Conservation (phyloP, 208 protist species). For the Acanthamoeba castellanii region DNA sequence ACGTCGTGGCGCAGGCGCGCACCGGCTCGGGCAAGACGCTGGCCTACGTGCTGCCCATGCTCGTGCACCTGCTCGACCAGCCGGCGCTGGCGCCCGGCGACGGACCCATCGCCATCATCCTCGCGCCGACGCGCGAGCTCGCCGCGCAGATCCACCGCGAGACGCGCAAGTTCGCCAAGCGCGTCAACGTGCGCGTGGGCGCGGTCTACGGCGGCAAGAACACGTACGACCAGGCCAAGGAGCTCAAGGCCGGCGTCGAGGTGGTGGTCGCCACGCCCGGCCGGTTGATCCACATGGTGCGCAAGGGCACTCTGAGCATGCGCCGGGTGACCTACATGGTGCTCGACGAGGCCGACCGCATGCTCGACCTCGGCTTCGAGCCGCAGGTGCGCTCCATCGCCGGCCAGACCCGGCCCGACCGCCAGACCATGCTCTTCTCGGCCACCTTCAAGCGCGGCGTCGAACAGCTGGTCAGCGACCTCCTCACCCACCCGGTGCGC, state of each 20-base stretch:
- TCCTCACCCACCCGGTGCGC: conserved; percentile 76
- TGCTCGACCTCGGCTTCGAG: conserved; percentile 78
- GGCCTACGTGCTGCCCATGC: conserved; percentile 91
- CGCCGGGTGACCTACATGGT: conserved; percentile 80
- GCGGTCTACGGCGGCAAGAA: conserved; percentile 87
- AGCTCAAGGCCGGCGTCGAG: conserved; percentile 73
- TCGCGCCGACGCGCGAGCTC: conserved; percentile 94
- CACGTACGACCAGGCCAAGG: conserved; percentile 85
- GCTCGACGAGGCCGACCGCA: conserved; percentile 87
- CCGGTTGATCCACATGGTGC: conserved; percentile 84
- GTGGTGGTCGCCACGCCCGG: conserved; percentile 84
- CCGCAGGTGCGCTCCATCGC: conserved; percentile 82
- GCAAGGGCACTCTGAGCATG: conserved; percentile 76
- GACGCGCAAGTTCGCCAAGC: conserved; percentile 83
- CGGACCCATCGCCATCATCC: conserved; percentile 92
- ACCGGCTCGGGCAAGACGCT: conserved; percentile 95
- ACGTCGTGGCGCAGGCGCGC: conserved; percentile 91
- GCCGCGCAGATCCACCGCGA: conserved; percentile 91
- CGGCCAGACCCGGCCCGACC: conserved; percentile 80
- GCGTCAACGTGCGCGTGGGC: conserved; percentile 59
- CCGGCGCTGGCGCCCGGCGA: conserved; percentile 82
- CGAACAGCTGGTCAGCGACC: conserved; percentile 75
- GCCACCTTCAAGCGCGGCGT: conserved; percentile 76
- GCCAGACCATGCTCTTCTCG: conserved; percentile 84
- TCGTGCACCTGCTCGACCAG: conserved; percentile 91